Base-by-base conservation (phyloP, 305 asterid genomes). In the Plantago coronopus region DNA sequence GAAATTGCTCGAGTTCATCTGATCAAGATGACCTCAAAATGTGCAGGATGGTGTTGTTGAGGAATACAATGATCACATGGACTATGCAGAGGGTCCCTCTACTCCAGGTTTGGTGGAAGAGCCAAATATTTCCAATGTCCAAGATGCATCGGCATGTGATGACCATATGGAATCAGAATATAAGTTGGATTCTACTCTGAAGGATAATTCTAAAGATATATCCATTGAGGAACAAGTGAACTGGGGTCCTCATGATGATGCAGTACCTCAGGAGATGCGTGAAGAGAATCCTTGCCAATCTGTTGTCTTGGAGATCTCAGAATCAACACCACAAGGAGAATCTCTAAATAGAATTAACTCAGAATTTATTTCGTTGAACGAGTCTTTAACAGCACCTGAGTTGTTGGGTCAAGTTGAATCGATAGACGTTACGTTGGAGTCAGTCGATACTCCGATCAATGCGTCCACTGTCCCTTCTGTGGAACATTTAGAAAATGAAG, bases 21-120 rank as follows among this genome's bases (percentile, higher is more conserved):
- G 2, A 38, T 38, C 43, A 38, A 38, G 43, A 10, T 38, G 43
- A 38, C 12, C 43, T 38, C 43, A 38, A 2, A 0, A 38, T 38
- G 12, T 38, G 43, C 15, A 38, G 43, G 76, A 79, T 57, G 88
- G 62, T 45, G 80, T 55, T 62, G 82, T 44, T 78, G 77, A 71
- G 69, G 90, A 68, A 49, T 72, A 74, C 56, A 78, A 64, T 48
- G 85, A 83, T 69, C 63, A 74, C 45, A 74, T 87, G 90, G 97
- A 90, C 62, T 82, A 81, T 67, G 94, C 88, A 69, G 94, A 90
- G 61, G 99, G 96, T 72, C 99, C 99, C 51, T 66, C 84, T 70
- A 94, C 99, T 70, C 99, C 99, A 68, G 91, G 97, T 59, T 74
- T 94, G 75, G 81, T 48, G 54, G 96, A 94, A 67, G 95, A 82